phyloP scores from a whole-genome alignment of 805 yeast genomes.

The Wickerhamiella azymoides region DNA sequence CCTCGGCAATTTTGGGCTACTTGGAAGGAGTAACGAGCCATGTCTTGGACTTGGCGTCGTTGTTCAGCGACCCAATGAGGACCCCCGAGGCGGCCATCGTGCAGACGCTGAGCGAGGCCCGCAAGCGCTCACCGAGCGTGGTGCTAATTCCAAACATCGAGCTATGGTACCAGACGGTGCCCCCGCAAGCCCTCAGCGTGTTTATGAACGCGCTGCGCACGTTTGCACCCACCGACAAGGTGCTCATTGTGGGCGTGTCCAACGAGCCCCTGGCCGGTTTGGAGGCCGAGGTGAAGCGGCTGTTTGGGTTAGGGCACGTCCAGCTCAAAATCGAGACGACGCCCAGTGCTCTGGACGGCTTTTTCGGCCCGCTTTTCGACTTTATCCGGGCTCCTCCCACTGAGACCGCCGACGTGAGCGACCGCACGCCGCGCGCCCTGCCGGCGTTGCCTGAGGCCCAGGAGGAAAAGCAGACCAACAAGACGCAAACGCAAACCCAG shows the following conservation, averaged over 20 bases:
- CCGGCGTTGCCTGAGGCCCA: constrained; percentile 30
- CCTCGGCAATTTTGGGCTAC: constrained; percentile 65
- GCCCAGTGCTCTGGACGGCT: constrained; percentile 35
- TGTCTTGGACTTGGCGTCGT: constrained; percentile 61
- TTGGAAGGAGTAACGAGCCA: constrained; percentile 87
- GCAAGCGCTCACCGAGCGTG: constrained; percentile 79
- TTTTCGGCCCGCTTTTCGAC: constrained; percentile 38
- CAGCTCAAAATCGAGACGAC: constrained; percentile 30
- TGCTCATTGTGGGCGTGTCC: constrained; percentile 61
- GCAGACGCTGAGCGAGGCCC: constrained; percentile 74
- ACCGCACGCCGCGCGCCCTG: constrained; percentile 29
- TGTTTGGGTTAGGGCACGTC: constrained; percentile 46
- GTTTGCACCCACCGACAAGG: constrained; percentile 54
- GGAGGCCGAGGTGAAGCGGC: constrained; percentile 33
- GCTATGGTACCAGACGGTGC: constrained; percentile 55
- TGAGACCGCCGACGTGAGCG: constrained; percentile 52
- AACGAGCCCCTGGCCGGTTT: constrained; percentile 33
- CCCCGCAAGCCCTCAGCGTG: constrained; percentile 57
- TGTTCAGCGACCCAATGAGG: constrained; percentile 65
- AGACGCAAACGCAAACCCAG: too few species aligned
- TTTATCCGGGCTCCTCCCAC: constrained; percentile 55
- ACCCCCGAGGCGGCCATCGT: constrained; percentile 75
- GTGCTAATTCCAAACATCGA: constrained; percentile 72
- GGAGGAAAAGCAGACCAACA: constrained; percentile 11
- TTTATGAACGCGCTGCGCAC: constrained; percentile 55